These are phyloP conservation scores for Podila minutissima DNA, from an alignment of 192 early-diverging fungal genomes.

Conservation along the genomic window DNA sequence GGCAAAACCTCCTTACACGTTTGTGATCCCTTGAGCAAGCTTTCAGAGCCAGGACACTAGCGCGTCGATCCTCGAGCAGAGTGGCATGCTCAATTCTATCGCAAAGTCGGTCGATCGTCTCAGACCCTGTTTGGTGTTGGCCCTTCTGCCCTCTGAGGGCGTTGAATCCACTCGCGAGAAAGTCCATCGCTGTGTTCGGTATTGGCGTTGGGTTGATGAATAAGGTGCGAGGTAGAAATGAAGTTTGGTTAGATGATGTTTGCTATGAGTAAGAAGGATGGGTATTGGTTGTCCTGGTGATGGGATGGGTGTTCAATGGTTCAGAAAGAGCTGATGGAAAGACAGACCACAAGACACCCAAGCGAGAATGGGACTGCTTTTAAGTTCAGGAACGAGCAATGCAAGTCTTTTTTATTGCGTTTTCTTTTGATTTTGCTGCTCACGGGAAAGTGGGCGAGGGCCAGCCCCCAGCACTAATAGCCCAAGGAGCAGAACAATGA, in stretches of 20 bases:
- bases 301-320: no score
- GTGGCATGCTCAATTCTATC: constrained; percentile 87
- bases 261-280: background rate
- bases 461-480: constrained; percentile 25
- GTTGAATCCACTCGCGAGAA: constrained; percentile 68
- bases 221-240: background rate
- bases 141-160: constrained; percentile 72
- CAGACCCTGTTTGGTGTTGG: constrained; percentile 68
- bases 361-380: no score
- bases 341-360: no score
- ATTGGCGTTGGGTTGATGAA: background rate
- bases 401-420: background rate
- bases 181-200: constrained; percentile 59
- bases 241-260: background rate
- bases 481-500: background rate
- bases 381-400: no score
- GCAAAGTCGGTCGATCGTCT: constrained; percentile 86
- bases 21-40: constrained; percentile 87
- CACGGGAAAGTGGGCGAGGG: background rate
- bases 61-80: constrained; percentile 89
- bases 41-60: constrained; percentile 87
- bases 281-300: no score
- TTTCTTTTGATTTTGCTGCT: constrained; percentile 1
- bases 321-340: no score
- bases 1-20: constrained; percentile 52